Percentiles rank a stretch among this genome's conserved stretches.
Conservation (phyloP, 176 grass and related monocot genomes). For the Carex parvula region DNA sequence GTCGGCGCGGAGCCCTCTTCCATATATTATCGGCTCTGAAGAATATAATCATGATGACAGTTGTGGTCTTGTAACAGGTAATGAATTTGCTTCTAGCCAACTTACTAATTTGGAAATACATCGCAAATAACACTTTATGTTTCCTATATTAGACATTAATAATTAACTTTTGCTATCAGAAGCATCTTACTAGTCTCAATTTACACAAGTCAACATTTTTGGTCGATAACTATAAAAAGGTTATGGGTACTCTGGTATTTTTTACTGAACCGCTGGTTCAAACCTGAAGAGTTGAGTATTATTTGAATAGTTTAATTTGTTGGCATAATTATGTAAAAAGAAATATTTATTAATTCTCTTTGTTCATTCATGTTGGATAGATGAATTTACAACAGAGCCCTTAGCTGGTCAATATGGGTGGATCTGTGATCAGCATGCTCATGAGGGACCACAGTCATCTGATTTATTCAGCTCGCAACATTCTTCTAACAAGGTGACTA, state of each 20-base stretch:
- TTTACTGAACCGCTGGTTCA: neutral
- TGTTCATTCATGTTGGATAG: constrained; percentile 36
- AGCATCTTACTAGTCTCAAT: neutral
- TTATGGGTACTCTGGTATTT: neutral
- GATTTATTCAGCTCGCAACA: constrained; percentile 43
- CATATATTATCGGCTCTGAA: constrained; percentile 80
- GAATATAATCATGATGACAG: constrained; percentile 69
- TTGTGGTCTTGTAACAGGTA: constrained; percentile 66
- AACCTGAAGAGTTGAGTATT: neutral
- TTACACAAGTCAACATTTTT: neutral
- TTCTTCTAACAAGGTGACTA: constrained; percentile 39
- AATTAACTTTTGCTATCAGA: neutral
- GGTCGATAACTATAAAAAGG: neutral
- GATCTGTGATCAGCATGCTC: constrained; percentile 35
- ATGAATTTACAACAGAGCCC: constrained; percentile 34
- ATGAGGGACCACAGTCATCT: constrained; percentile 28
- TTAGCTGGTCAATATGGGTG: constrained; percentile 41
- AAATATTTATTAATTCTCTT: constrained; percentile 4
- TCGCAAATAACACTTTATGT: neutral
- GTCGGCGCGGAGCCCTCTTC: constrained; percentile 39
- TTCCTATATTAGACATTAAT: neutral
- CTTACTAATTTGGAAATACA: neutral
- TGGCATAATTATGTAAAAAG: neutral
- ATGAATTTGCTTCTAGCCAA: neutral
- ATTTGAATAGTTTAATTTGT: neutral